Evolutionary conservation across 2,329 filamentous ascomycete species (phyloP).

Genomic region (Ciborinia camelliae): DNA sequence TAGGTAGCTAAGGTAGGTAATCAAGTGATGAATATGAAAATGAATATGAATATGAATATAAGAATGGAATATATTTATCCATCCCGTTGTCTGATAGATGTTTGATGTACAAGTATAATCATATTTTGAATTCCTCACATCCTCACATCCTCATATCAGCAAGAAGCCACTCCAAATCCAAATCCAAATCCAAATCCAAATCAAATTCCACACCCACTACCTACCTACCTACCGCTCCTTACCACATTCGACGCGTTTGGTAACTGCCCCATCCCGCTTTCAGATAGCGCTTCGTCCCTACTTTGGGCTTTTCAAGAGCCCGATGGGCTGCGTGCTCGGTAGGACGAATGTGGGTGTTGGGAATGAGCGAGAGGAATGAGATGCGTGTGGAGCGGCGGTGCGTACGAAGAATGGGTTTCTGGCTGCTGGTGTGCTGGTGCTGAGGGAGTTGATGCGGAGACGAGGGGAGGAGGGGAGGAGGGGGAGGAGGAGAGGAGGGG

Average conservation of each 20-base stretch:
- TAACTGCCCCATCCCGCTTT: slow-evolving; percentile 57
- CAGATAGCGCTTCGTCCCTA: slow-evolving; percentile 85
- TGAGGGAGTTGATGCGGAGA: slow-evolving; percentile 70
- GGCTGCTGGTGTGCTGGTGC: slow-evolving; percentile 88
- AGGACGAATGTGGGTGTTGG: neutral
- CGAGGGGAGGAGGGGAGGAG: too few relatives aligned
- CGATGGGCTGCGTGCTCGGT: neutral
- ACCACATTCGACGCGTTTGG: slow-evolving; percentile 18
- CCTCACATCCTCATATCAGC: neutral
- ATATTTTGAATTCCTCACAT: neutral
- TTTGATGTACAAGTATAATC: neutral
- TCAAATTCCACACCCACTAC: too few relatives aligned
- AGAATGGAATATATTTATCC: too few relatives aligned
- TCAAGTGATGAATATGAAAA: too few relatives aligned
- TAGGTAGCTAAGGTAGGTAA: too few relatives aligned
- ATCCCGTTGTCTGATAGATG: too few relatives aligned
- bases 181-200: too few relatives aligned
- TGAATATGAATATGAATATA: too few relatives aligned
- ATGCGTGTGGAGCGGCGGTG: slow-evolving; percentile 60
- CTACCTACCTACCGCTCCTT: neutral
- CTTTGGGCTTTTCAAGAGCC: slow-evolving; percentile 59
- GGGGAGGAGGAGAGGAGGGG: neutral
- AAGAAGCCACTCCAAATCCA: neutral
- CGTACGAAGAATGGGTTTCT: slow-evolving; percentile 99
- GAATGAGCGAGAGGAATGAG: neutral